Percentiles rank a stretch among this genome's conserved stretches.
Evolutionary conservation across 129 eudicot species (phyloP).

Genomic region (Heracleum sosnowskyi): DNA sequence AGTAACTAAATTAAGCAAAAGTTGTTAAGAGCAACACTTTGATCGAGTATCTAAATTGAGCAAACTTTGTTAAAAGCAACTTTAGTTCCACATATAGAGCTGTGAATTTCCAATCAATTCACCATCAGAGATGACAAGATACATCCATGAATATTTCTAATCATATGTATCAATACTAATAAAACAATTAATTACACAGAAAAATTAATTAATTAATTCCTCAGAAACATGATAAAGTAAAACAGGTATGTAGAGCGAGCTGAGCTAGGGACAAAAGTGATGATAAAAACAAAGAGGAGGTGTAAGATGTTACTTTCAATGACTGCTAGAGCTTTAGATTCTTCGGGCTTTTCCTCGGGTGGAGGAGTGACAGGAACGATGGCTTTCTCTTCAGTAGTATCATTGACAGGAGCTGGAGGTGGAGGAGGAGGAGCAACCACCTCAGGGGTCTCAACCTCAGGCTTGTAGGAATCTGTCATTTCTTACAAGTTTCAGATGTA

Average conservation of each 20-base stretch:
- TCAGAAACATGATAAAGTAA: neutral
- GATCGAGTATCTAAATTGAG: no score
- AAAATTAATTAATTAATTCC: neutral
- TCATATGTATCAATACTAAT: no score
- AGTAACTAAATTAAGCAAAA: neutral
- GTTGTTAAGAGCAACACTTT: no score
- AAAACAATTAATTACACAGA: neutral
- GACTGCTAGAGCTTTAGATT: conserved; percentile 53
- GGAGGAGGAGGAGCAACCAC: conserved; percentile 28
- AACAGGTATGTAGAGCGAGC: neutral
- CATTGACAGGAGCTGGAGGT: conserved; percentile 11
- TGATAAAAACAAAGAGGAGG: neutral
- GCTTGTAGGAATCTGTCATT: conserved; percentile 50
- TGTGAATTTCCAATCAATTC: neutral
- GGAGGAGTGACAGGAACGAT: conserved; percentile 37
- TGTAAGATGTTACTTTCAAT: conserved; percentile 42
- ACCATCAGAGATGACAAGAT: no score
- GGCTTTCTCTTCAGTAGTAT: conserved; percentile 55
- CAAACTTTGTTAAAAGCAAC: neutral
- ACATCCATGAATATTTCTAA: no score
- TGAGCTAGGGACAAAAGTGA: neutral
- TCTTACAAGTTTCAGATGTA: neutral
- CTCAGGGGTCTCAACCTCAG: conserved; percentile 35
- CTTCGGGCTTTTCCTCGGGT: conserved; percentile 43
- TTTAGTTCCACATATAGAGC: neutral